Conservation (phyloP, 352 stramenopile genomes). For the Phytophthora tentaculata region DNA sequence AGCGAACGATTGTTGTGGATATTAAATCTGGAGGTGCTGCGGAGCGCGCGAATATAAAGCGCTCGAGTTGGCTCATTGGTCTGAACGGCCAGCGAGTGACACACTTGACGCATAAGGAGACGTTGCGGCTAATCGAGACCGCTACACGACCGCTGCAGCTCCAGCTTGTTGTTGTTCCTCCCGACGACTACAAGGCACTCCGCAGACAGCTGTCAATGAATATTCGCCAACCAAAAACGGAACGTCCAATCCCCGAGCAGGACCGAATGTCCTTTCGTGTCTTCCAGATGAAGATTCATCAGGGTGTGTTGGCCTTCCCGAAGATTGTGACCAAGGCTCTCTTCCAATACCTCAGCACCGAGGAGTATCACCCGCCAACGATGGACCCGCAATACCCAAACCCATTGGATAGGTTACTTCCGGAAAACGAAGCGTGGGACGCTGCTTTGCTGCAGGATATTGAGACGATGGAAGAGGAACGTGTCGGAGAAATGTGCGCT, state of each 20-base stretch:
- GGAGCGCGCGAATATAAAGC: slow-evolving; percentile 77
- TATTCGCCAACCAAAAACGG: slow-evolving; percentile 85
- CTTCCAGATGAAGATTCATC: slow-evolving; percentile 87
- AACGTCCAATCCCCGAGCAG: slow-evolving; percentile 82
- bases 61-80: slow-evolving; percentile 84
- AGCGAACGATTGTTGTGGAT: slow-evolving; percentile 89
- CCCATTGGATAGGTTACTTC: slow-evolving; percentile 57
- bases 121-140: slow-evolving; percentile 84
- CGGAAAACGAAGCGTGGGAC: slow-evolving; percentile 59
- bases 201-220: slow-evolving; percentile 85
- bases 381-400: slow-evolving; percentile 59
- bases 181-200: slow-evolving; percentile 73
- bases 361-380: slow-evolving; percentile 66
- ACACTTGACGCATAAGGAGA: slow-evolving; percentile 87
- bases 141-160: slow-evolving; percentile 73
- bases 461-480: slow-evolving; percentile 66
- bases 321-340: slow-evolving; percentile 65
- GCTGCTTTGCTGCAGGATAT: slow-evolving; percentile 62
- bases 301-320: slow-evolving; percentile 76
- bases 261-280: slow-evolving; percentile 88
- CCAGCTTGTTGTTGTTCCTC: slow-evolving; percentile 73
- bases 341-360: slow-evolving; percentile 81
- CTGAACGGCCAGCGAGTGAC: slow-evolving; percentile 82
- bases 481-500: slow-evolving; percentile 71
- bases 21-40: slow-evolving; percentile 85